Evolutionary conservation across 768 basidiomycete species (phyloP).

Genomic region (Paxillus rubicundulus): DNA sequence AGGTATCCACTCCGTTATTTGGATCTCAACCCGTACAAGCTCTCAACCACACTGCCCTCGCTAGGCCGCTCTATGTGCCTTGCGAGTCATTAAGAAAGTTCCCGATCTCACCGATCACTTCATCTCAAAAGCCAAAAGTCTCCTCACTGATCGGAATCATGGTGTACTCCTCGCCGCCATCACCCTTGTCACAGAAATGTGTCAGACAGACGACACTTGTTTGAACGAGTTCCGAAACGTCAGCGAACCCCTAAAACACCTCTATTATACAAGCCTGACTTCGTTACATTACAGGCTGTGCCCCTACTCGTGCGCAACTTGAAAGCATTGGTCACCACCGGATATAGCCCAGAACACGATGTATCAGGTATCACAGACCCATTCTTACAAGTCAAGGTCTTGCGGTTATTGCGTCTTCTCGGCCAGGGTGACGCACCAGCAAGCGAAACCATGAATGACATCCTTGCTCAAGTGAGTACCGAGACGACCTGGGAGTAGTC

Average conservation of each 20-base stretch:
- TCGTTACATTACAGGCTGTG: conserved; percentile 61
- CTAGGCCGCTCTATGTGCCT: conserved; percentile 92
- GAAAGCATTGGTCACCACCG: conserved; percentile 92
- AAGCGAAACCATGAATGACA: conserved; percentile 98
- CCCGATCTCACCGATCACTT: conserved; percentile 96
- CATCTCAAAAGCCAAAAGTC: conserved; percentile 78
- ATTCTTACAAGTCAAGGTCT: conserved; percentile 90
- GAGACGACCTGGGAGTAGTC: not conserved
- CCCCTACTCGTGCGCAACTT: conserved; percentile 92
- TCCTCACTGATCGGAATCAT: conserved; percentile 94
- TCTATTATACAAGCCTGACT: conserved; percentile 6
- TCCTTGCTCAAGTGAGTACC: conserved; percentile 78
- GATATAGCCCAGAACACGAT: conserved; percentile 98
- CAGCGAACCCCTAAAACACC: conserved; percentile 24
- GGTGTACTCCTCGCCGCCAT: conserved; percentile 93
- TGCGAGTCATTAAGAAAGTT: conserved; percentile 92
- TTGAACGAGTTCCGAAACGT: conserved; percentile 91
- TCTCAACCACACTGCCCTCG: not conserved
- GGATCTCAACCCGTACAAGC: not conserved
- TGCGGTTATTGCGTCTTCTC: conserved; percentile 84
- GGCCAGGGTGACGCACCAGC: conserved; percentile 83
- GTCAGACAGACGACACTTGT: conserved; percentile 67
- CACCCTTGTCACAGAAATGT: conserved; percentile 95
- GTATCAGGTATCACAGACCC: conserved; percentile 99
- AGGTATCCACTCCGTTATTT: conserved; percentile 48